Evolutionary conservation across 768 basidiomycete species (phyloP).

Genomic region (Mycena polygramma): DNA sequence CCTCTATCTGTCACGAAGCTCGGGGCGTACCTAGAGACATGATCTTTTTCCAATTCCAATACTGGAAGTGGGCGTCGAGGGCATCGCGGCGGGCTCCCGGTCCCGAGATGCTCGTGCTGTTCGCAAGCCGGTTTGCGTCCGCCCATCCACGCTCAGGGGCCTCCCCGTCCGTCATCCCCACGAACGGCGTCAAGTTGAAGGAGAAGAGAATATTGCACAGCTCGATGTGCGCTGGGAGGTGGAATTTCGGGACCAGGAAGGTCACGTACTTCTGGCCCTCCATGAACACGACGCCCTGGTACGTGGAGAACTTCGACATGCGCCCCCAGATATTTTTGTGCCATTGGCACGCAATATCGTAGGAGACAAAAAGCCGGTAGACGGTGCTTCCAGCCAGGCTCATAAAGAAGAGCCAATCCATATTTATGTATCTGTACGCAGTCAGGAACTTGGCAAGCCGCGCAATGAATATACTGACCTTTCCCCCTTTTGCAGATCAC

Average conservation of each 20-base stretch:
- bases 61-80: conserved; percentile 12
- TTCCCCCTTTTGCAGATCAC: conserved; percentile 38
- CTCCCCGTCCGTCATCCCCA: conserved; percentile 51
- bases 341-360: conserved; percentile 45
- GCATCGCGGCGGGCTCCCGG: conserved; percentile 26
- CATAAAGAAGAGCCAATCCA: conserved; percentile 45
- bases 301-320: conserved; percentile 35
- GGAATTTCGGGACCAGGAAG: too few species aligned
- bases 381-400: conserved; percentile 30
- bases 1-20: too few species aligned
- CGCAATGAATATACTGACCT: conserved; percentile 14
- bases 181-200: conserved; percentile 40
- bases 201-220: conserved; percentile 46
- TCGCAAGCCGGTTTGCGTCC: conserved; percentile 45
- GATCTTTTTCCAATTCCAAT: conserved; percentile 21
- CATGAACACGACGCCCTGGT: conserved; percentile 18
- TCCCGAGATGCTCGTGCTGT: conserved; percentile 54
- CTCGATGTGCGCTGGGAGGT: not conserved
- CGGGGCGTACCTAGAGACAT: not conserved
- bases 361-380: conserved; percentile 36
- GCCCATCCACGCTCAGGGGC: conserved; percentile 47
- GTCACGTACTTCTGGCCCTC: not conserved
- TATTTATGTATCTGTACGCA: conserved; percentile 31
- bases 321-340: conserved; percentile 35
- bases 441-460: not conserved